A percentile compares a stretch with the other conserved stretches of the same genome.
These are phyloP conservation scores for Croton laevigatus DNA, from an alignment of 441 rosid genomes.

Conservation along the genomic window DNA sequence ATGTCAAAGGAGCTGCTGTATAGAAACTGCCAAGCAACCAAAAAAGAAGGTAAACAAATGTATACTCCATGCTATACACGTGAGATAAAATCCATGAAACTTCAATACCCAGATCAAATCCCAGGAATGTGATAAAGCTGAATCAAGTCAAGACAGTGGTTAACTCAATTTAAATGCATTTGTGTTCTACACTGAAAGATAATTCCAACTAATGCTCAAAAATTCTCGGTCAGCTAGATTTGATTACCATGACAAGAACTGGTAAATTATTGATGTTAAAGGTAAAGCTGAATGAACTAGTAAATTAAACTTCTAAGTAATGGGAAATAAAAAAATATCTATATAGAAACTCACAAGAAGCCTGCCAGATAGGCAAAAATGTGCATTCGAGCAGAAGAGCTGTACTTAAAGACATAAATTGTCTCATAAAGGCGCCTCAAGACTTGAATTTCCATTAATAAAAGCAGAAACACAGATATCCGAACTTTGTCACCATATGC, in stretches of 20 bases:
- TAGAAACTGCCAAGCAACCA: slow-evolving; percentile 41
- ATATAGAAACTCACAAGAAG: slow-evolving; percentile 51
- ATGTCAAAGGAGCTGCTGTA: slow-evolving; percentile 55
- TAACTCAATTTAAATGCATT: too few relatives aligned
- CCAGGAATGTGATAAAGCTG: too few relatives aligned
- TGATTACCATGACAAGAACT: too few relatives aligned
- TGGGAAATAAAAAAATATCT: neutral
- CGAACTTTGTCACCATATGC: slow-evolving; percentile 39
- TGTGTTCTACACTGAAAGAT: too few relatives aligned
- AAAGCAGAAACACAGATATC: slow-evolving; percentile 56
- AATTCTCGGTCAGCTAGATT: too few relatives aligned
- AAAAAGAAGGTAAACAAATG: neutral
- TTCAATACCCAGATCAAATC: neutral
- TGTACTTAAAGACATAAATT: slow-evolving; percentile 51
- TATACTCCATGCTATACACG: neutral
- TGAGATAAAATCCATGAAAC: neutral
- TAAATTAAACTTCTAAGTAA: neutral
- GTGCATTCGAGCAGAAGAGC: slow-evolving; percentile 70
- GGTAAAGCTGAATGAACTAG: too few relatives aligned
- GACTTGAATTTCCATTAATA: slow-evolving; percentile 66
- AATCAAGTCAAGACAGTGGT: too few relatives aligned
- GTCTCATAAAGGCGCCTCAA: slow-evolving; percentile 66
- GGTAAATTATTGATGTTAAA: too few relatives aligned
- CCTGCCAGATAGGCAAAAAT: slow-evolving; percentile 63
- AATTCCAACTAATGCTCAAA: too few relatives aligned